Conservation (phyloP, 2,329 filamentous ascomycete genomes). For the Diaporthe capsici region DNA sequence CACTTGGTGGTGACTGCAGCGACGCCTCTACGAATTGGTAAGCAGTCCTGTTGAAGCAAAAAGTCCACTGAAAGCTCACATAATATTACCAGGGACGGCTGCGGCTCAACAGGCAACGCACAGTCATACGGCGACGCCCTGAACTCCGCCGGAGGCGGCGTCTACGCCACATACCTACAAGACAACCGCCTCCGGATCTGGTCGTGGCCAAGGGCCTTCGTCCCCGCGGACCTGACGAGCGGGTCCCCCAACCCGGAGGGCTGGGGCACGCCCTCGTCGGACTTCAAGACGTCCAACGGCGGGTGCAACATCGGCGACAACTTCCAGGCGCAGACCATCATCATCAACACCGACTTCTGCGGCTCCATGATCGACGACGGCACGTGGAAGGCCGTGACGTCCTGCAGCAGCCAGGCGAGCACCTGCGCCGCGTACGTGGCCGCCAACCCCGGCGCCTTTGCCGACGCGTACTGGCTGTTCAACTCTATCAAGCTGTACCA, state of each 20-base stretch:
- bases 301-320: constrained; percentile 68
- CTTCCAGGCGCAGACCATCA: constrained; percentile 69
- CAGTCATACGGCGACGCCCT: constrained; percentile 61
- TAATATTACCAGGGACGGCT: constrained; percentile 37
- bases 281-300: constrained; percentile 49
- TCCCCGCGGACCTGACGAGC: constrained; percentile 57
- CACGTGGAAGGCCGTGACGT: constrained; percentile 41
- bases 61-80: too few species aligned
- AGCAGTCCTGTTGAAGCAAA: neutral
- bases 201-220: constrained; percentile 56
- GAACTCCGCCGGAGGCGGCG: constrained; percentile 61
- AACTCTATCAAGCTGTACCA: constrained; percentile 58
- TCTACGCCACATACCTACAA: constrained; percentile 59
- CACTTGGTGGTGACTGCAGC: constrained; percentile 43
- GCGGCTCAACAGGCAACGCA: constrained; percentile 43
- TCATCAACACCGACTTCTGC: constrained; percentile 51
- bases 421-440: constrained; percentile 69
- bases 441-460: constrained; percentile 69
- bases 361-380: constrained; percentile 45
- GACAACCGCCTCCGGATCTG: constrained; percentile 60
- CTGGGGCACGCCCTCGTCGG: constrained; percentile 58
- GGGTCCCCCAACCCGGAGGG: constrained; percentile 55
- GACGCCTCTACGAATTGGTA: constrained; percentile 42
- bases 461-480: constrained; percentile 71
- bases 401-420: constrained; percentile 42